phyloP scores from a whole-genome alignment of 2,329 filamentous ascomycete genomes.

The Cladobotryum protrusum region DNA sequence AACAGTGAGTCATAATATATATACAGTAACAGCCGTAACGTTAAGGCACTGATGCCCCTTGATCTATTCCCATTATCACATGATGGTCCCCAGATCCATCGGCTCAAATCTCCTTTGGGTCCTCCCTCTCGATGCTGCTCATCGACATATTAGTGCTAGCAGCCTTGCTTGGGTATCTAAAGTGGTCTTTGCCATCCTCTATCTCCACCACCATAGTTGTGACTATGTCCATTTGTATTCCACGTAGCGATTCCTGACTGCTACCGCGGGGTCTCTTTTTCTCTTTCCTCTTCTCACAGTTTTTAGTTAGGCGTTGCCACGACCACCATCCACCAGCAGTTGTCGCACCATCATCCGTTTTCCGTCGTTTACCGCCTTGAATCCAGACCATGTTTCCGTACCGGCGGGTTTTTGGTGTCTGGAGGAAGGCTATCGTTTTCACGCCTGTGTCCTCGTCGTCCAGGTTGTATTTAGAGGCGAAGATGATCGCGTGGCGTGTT shows the following conservation, averaged over 20 bases:
- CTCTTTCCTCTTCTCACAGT: conserved; percentile 8
- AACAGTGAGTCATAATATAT: too few relatives aligned
- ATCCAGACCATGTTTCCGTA: conserved; percentile 39
- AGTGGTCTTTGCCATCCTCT: conserved; percentile 21
- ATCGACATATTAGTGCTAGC: conserved; percentile 21
- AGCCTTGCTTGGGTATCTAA: conserved; percentile 19
- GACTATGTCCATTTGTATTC: conserved; percentile 39
- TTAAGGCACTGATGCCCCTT: too few relatives aligned
- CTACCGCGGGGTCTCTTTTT: conserved; percentile 16
- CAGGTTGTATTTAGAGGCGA: conserved; percentile 30
- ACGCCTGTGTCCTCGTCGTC: conserved; percentile 42
- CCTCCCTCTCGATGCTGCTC: conserved; percentile 23
- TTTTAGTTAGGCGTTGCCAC: conserved; percentile 15
- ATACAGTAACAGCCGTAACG: too few relatives aligned
- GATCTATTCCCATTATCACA: too few relatives aligned
- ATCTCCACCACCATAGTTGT: conserved; percentile 37
- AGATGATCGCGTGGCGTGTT: conserved; percentile 48
- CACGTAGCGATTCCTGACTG: conserved; percentile 29
- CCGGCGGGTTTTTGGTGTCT: conserved; percentile 29
- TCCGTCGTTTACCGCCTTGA: conserved; percentile 21
- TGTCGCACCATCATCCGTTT: conserved; percentile 7
- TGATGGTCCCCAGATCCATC: too few relatives aligned
- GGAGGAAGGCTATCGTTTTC: conserved; percentile 46
- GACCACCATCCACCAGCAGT: conserved; percentile 23
- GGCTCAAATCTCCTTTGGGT: not conserved